Conservation (phyloP, 1,284 basidiomycete species). For the Ceraceosorus guamensis region DNA sequence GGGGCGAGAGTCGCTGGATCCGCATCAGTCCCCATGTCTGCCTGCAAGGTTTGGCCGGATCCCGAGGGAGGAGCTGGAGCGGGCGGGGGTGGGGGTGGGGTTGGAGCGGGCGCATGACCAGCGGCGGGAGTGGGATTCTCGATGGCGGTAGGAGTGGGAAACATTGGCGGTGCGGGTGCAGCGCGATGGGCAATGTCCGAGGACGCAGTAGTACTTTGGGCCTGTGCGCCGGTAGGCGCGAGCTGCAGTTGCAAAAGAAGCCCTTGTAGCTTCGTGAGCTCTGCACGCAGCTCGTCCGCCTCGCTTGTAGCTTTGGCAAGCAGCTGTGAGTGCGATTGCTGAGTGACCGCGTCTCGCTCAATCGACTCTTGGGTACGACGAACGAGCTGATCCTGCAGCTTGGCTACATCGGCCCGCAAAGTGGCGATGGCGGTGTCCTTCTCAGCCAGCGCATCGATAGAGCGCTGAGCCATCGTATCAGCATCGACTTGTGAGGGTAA, state of each 20-base stretch:
- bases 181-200: no score
- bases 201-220: no score
- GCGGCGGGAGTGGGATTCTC: not conserved
- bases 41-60: no score
- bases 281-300: slow-evolving; percentile 17
- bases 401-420: slow-evolving; percentile 29
- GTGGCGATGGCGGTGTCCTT: slow-evolving; percentile 63
- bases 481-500: slow-evolving; percentile 53
- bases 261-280: slow-evolving; percentile 26
- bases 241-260: slow-evolving; percentile 25
- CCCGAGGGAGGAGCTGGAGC: slow-evolving; percentile 3
- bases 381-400: slow-evolving; percentile 29
- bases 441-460: slow-evolving; percentile 63
- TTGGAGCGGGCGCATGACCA: not conserved
- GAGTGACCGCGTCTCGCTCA: no score
- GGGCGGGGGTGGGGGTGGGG: not conserved
- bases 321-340: not conserved
- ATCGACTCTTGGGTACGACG: slow-evolving; percentile 13
- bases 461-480: slow-evolving; percentile 62
- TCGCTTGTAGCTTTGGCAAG: slow-evolving; percentile 9
- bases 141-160: no score
- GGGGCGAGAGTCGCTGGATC: not conserved
- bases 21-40: no score
- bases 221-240: slow-evolving; percentile 17
- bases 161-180: no score